These are phyloP conservation scores for Ophiostoma quercus DNA, from an alignment of 2,329 filamentous ascomycete species.

Conservation along the genomic window DNA sequence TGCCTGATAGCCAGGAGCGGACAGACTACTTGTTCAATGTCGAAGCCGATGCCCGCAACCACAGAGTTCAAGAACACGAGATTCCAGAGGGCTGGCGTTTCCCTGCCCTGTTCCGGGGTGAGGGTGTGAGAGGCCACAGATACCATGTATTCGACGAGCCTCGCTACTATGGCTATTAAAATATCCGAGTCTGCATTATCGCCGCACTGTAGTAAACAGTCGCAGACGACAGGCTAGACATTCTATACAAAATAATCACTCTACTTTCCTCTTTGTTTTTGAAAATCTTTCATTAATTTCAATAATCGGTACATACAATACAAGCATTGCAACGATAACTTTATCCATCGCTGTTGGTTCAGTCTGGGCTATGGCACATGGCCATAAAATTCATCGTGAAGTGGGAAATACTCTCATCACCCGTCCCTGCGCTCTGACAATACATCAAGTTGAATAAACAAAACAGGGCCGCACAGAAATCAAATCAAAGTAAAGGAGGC, in stretches of 20 bases:
- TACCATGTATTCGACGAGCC: slow-evolving; percentile 97
- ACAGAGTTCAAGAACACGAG: slow-evolving; percentile 60
- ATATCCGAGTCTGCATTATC: slow-evolving; percentile 31
- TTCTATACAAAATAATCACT: not conserved
- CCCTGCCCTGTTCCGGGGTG: slow-evolving; percentile 74
- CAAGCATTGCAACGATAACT: not conserved
- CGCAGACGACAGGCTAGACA: not conserved
- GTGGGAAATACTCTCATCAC: too few relatives aligned
- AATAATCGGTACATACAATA: not conserved
- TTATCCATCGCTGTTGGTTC: not conserved
- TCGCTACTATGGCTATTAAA: slow-evolving; percentile 56
- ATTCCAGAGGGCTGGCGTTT: slow-evolving; percentile 76
- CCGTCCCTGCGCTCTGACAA: not conserved
- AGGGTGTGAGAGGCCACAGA: slow-evolving; percentile 80
- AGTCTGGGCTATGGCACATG: not conserved
- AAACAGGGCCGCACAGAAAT: not conserved
- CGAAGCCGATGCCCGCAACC: slow-evolving; percentile 51
- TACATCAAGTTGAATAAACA: not conserved
- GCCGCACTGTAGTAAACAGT: not conserved
- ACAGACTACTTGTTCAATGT: slow-evolving; percentile 49
- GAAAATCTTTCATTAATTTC: not conserved
- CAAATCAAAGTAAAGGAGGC: not conserved
- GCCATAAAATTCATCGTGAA: not conserved
- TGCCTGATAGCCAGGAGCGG: slow-evolving; percentile 54
- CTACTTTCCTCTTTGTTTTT: not conserved